Evolutionary conservation across 2,329 filamentous ascomycete genomes (phyloP).

Genomic region (Cryphonectria carpinicola): DNA sequence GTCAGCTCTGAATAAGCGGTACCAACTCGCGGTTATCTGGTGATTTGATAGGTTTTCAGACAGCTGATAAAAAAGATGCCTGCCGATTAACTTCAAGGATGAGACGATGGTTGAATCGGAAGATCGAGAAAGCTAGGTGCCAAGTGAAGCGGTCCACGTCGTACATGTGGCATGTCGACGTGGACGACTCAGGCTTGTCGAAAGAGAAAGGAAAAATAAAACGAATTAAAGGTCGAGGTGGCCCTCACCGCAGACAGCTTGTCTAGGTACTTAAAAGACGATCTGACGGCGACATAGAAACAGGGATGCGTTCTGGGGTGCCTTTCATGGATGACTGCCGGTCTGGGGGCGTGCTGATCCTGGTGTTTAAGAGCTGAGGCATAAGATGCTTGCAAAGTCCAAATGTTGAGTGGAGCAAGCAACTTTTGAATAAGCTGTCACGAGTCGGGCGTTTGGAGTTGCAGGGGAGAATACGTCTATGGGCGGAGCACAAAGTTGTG

Average conservation of each 20-base stretch:
- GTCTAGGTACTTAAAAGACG: neutral
- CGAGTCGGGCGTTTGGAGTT: neutral
- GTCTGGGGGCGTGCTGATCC: neutral
- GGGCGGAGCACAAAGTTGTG: slow-evolving; percentile 3
- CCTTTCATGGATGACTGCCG: neutral
- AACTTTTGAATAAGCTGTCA: neutral
- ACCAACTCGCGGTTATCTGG: neutral
- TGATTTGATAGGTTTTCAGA: slow-evolving; percentile 8
- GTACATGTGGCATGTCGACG: neutral
- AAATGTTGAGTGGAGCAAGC: neutral
- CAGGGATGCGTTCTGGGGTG: neutral
- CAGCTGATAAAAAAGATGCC: neutral
- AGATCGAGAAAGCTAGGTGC: neutral
- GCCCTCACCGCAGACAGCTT: neutral
- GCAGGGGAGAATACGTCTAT: neutral
- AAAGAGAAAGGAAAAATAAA: too few relatives aligned
- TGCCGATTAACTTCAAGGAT: neutral
- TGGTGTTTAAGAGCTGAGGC: neutral
- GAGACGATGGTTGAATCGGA: neutral
- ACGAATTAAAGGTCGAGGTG: neutral
- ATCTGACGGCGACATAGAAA: neutral
- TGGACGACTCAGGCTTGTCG: neutral
- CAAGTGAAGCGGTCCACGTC: slow-evolving; percentile 12
- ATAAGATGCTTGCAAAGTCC: neutral
- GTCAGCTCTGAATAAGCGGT: neutral